A percentile compares a stretch with the other conserved stretches of the same genome.
phyloP scores from a whole-genome alignment of 345 rosid species.

The Trapa bicornis region DNA sequence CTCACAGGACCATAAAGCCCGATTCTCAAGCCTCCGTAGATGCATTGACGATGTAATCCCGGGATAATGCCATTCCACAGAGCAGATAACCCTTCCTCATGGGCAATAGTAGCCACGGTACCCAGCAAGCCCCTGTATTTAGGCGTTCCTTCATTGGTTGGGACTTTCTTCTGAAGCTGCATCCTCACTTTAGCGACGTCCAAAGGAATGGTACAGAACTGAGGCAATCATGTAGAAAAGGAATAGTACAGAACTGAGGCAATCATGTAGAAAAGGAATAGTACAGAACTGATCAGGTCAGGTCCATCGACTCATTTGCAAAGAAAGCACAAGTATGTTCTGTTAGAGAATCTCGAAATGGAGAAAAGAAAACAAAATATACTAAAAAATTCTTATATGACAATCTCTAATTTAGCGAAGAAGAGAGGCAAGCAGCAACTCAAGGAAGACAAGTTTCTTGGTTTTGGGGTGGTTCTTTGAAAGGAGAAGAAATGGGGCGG shows the following conservation, averaged over 20 bases:
- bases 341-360: no score
- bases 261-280: neutral
- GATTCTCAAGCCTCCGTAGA: slow-evolving; percentile 86
- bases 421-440: neutral
- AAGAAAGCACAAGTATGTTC: neutral
- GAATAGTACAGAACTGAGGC: no score
- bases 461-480: no score
- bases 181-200: slow-evolving; percentile 97
- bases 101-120: slow-evolving; percentile 66
- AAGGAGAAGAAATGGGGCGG: neutral
- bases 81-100: slow-evolving; percentile 74
- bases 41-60: slow-evolving; percentile 82
- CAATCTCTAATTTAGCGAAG: neutral
- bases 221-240: slow-evolving; percentile 24
- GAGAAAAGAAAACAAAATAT: no score
- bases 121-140: slow-evolving; percentile 72
- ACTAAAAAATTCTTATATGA: neutral
- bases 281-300: neutral
- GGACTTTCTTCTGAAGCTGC: slow-evolving; percentile 71
- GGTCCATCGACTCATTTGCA: neutral
- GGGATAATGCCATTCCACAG: slow-evolving; percentile 92
- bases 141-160: slow-evolving; percentile 42
- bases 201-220: slow-evolving; percentile 82
- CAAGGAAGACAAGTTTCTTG: neutral
- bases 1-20: slow-evolving; percentile 89